Percentiles rank a stretch among this genome's conserved stretches.
These are phyloP conservation scores for Allium cepa DNA, from an alignment of 106 monocot genomes.

Conservation along the genomic window DNA sequence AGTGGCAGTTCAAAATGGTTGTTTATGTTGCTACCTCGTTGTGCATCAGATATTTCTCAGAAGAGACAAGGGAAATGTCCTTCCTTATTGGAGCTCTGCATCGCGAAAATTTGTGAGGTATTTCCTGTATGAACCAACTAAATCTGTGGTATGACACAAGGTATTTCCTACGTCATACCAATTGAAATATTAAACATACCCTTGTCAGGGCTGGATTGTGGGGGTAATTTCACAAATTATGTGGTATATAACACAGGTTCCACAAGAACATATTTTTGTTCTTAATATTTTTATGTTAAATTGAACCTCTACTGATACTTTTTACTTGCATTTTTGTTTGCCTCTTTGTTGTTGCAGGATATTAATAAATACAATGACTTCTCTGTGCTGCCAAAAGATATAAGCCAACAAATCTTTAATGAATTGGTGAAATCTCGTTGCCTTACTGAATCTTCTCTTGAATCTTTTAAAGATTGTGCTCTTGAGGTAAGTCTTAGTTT, in stretches of 20 bases:
- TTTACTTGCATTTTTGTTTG: not conserved
- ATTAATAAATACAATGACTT: constrained; percentile 70
- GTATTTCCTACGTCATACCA: too few relatives aligned
- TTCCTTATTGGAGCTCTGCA: constrained; percentile 80
- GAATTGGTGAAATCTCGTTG: constrained; percentile 60
- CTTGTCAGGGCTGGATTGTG: too few relatives aligned
- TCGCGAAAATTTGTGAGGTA: constrained; percentile 75
- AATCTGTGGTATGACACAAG: too few relatives aligned
- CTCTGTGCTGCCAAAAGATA: constrained; percentile 85
- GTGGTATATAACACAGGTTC: too few relatives aligned
- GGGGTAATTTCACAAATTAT: too few relatives aligned
- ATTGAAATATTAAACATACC: too few relatives aligned
- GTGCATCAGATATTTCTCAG: constrained; percentile 18
- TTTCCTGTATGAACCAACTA: not conserved
- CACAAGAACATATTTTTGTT: too few relatives aligned
- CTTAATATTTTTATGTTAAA: not conserved
- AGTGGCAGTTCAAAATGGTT: constrained; percentile 86
- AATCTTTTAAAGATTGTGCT: constrained; percentile 84
- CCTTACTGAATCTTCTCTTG: constrained; percentile 59
- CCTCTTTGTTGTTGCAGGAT: constrained; percentile 37
- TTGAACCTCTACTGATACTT: not conserved
- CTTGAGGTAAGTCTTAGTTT: constrained; percentile 49
- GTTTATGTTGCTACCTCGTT: constrained; percentile 48
- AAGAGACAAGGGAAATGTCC: constrained; percentile 40
- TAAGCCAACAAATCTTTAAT: constrained; percentile 96